Evolutionary conservation across 2,329 filamentous ascomycete genomes (phyloP), one percentile per base, ranked within the genome.

Genomic region (Cladosporium phlei): DNA sequence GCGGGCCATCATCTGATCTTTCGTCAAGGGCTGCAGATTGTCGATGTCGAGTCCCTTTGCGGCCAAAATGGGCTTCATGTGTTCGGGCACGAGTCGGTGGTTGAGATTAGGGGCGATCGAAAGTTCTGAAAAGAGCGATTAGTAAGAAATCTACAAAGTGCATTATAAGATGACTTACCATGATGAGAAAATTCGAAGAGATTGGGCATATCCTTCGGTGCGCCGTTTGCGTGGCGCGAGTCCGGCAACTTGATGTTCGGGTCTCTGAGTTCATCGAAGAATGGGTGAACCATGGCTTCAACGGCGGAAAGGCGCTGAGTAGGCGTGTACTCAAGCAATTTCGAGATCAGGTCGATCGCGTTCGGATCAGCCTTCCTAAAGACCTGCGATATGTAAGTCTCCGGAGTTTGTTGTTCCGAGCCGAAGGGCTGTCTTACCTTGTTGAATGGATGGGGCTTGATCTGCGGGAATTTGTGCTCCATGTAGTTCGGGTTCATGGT

Each of bases 401-500:
- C 19, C 11, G 11, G 3, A 16, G 11, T 8, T 32, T 20, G 14
- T 12, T 33, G 14, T 27, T 5, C 28, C 11, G 28, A 14, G 8
- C 28, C 11, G 7, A 29, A 5, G 6, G n/a, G n/a, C n/a, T n/a
- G n/a, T n/a, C 44, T 38, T 66, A 82, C 80, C 80, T 97, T 97
- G 74, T 86, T 94, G 77, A 98, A 98, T 21, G 93, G 93, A 65
- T 98, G 93, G 49, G 93, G 93, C 76, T 98, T 98, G 75, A 98
- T 98, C 70, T 98, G 93, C 38, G 93, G 93, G 71, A 98, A 98
- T 75, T 97, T 97, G 75, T 98, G 93, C 74, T 98, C 93, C 93
- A 98, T 98, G 72, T 98, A 98, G 71, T 98, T 98, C 50, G 93
- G 93, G 71, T 98, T 98, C 93, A 98, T 98, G 56, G 93, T 98